Percentiles rank a stretch among this genome's conserved stretches.
phyloP scores from a whole-genome alignment of 2,329 filamentous ascomycete genomes.

The Diaporthe humulicola region DNA sequence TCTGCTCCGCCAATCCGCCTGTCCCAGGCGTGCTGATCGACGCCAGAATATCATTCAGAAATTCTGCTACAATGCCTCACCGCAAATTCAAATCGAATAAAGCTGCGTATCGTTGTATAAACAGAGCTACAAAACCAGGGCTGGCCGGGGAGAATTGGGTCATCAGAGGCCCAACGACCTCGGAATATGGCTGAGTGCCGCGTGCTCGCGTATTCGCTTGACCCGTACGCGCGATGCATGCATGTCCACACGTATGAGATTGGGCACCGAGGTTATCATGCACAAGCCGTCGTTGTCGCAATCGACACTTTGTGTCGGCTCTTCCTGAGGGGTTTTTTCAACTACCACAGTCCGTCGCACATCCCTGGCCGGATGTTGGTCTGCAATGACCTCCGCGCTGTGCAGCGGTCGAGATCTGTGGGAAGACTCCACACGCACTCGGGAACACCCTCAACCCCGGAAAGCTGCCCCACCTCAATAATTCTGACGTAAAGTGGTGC shows the following conservation, averaged over 20 bases:
- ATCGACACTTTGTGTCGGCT: neutral
- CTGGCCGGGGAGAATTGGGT: neutral
- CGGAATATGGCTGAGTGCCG: neutral
- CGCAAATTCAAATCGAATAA: neutral
- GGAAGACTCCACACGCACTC: neutral
- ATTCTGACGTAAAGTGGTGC: neutral
- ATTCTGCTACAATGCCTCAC: neutral
- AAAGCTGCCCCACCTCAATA: neutral
- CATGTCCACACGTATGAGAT: neutral
- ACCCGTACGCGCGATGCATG: neutral
- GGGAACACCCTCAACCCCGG: neutral
- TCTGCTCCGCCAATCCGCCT: neutral
- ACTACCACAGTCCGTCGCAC: neutral
- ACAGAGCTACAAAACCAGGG: neutral
- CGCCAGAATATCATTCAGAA: neutral
- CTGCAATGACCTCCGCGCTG: neutral
- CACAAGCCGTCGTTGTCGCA: no score
- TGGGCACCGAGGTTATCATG: neutral
- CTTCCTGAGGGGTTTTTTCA: no score
- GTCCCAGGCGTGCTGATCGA: neutral
- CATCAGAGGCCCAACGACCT: neutral
- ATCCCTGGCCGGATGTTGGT: neutral
- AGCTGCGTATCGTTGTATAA: no score
- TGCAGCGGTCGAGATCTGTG: neutral
- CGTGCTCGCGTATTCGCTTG: neutral